A percentile compares a stretch with the other conserved stretches of the same genome.
Evolutionary conservation across 2,329 filamentous ascomycete species (phyloP).

Genomic region (Sporothrix euskadiensis): DNA sequence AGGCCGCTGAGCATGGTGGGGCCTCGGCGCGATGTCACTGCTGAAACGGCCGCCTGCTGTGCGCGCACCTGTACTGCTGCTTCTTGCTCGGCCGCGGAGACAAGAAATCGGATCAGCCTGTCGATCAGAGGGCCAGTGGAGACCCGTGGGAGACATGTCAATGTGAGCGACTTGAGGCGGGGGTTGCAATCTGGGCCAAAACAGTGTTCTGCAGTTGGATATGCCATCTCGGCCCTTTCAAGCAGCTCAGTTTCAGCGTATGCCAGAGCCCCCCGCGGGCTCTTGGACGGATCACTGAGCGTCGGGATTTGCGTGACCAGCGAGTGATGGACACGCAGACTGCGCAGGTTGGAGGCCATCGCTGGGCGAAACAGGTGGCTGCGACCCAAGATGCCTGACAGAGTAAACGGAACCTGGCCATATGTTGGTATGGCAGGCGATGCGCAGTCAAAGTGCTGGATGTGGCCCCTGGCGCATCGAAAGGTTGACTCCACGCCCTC

Average conservation of each 20-base stretch:
- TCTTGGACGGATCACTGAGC: constrained; percentile 44
- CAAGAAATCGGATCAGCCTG: constrained; percentile 52
- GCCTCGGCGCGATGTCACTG: constrained; percentile 38
- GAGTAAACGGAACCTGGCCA: constrained; percentile 26
- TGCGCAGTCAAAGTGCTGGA: constrained; percentile 57
- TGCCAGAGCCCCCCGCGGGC: constrained; percentile 42
- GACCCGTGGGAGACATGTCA: constrained; percentile 56
- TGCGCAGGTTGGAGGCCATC: constrained; percentile 54
- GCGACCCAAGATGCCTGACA: constrained; percentile 49
- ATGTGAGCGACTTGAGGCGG: constrained; percentile 52
- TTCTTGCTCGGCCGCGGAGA: constrained; percentile 52
- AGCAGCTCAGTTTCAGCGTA: constrained; percentile 50
- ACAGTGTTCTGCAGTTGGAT: constrained; percentile 44
- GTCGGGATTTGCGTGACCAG: constrained; percentile 57
- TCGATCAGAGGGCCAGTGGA: constrained; percentile 53
- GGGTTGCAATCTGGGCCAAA: constrained; percentile 59
- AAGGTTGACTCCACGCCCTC: constrained; percentile 49
- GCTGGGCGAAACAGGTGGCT: constrained; percentile 55
- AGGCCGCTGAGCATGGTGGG: constrained; percentile 53
- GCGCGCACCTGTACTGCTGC: constrained; percentile 40
- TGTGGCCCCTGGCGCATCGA: constrained; percentile 45
- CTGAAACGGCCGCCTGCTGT: constrained; percentile 33
- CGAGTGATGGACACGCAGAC: constrained; percentile 60
- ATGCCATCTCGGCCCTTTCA: constrained; percentile 48
- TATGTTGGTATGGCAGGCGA: constrained; percentile 39